Conservation (phyloP, 2,329 filamentous ascomycete species). For the Camillea tinctor region DNA sequence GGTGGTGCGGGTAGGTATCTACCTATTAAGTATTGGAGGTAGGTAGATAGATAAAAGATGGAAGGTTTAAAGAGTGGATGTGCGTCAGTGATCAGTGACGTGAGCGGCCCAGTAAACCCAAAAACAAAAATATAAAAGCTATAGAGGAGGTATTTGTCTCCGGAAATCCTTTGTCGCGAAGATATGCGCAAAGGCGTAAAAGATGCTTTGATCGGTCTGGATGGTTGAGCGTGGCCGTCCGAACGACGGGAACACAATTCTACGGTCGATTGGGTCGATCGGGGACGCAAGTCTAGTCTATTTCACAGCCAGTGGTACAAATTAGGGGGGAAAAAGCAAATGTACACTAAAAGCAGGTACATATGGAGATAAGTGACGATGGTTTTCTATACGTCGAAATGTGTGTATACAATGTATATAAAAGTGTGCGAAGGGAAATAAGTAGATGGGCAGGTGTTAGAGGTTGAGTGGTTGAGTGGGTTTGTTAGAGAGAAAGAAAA, state of each 20-base stretch:
- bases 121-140: too few relatives aligned
- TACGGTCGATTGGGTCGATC: slow-evolving; percentile 10
- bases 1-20: too few relatives aligned
- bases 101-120: neutral
- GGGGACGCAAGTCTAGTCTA: slow-evolving; percentile 20
- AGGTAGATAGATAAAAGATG: neutral
- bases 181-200: slow-evolving; percentile 15
- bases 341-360: neutral
- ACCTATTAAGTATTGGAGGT: too few relatives aligned
- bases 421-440: neutral
- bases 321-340: slow-evolving; percentile 1
- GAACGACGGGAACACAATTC: slow-evolving; percentile 11
- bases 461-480: neutral
- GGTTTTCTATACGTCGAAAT: neutral
- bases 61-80: neutral
- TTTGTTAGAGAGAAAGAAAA: slow-evolving; percentile 4
- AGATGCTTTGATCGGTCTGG: slow-evolving; percentile 14
- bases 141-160: slow-evolving; percentile 25
- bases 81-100: slow-evolving; percentile 1
- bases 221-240: slow-evolving; percentile 14
- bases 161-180: slow-evolving; percentile 24
- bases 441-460: neutral
- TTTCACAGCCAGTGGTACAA: slow-evolving; percentile 23
- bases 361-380: slow-evolving; percentile 7
- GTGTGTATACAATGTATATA: neutral